Percentiles rank a stretch among this genome's conserved stretches.
phyloP scores from a whole-genome alignment of 2,329 filamentous ascomycete species.

The Mollisiaceae sp. region DNA sequence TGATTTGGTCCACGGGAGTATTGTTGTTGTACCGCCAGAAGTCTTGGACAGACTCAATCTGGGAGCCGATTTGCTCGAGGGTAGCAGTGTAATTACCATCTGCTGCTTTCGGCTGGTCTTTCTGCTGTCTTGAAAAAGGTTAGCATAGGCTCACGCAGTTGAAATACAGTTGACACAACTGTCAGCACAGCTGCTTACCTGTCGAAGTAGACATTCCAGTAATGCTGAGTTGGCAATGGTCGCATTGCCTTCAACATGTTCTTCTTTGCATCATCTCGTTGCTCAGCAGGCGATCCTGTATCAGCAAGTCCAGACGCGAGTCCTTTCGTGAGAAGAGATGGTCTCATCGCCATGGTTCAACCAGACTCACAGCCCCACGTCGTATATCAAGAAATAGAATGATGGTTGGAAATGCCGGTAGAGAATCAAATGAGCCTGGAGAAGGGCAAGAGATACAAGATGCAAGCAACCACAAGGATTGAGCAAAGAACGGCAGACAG shows the following conservation, averaged over 20 bases:
- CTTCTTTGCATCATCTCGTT: constrained; percentile 80
- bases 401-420: constrained; percentile 1
- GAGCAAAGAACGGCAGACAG: constrained; percentile 21
- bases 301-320: constrained; percentile 65
- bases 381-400: constrained; percentile 19
- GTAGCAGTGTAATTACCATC: constrained; percentile 42
- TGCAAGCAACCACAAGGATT: constrained; percentile 2
- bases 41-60: constrained; percentile 82
- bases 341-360: constrained; percentile 58
- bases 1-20: constrained; percentile 75
- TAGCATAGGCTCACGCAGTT: background rate
- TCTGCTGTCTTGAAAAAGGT: constrained; percentile 39
- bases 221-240: constrained; percentile 77
- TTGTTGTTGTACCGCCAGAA: constrained; percentile 87
- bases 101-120: constrained; percentile 44
- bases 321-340: constrained; percentile 65
- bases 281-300: constrained; percentile 71
- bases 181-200: constrained; percentile 47
- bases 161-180: background rate
- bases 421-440: background rate
- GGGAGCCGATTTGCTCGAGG: constrained; percentile 65
- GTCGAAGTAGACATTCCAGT: constrained; percentile 76
- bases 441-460: constrained; percentile 2
- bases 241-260: constrained; percentile 79
- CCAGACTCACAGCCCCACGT: constrained; percentile 25